Evolutionary conservation across 257 asterid species (phyloP), one percentile per base, ranked within the genome.

Genomic region (Craterostigma plantagineum): DNA sequence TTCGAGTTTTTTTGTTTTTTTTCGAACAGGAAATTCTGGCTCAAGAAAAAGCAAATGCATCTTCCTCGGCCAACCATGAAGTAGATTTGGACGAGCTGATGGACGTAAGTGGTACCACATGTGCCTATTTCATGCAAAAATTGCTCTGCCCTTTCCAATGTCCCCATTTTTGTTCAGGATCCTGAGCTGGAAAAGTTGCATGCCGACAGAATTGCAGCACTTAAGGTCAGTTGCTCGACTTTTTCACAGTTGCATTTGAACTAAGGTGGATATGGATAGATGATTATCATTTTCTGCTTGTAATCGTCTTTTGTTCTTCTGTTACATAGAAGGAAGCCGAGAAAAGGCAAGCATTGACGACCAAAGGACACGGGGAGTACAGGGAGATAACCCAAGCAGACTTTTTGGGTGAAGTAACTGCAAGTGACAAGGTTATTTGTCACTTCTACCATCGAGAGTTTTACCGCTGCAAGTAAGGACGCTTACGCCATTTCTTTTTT

Each of bases 141-240:
- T 23, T 23, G 30, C 30, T 6, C 30, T 23, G n/a, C 30, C 30
- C 2, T 23, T 23, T 23, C 30, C 6, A 2, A 23, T 23, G 30
- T 23, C 30, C n/a, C 30, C 30, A 23, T 23, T 23, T 23, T 2
- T 23, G 30, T 23, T 0, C 68, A 90, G 94, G 95, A 90, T 63
- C 99, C 99, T 18, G 94, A 83, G 68, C 87, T 90, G 65, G 99
- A 90, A 69, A 79, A 70, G 56, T 62, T 90, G 75, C 99, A 83
- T n/a, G 92, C 99, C n/a, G 94, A 83, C 60, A 68, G 96, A 81
- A 79, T 90, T 54, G 87, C 92, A 3, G 53, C 94, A 57, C 92
- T 90, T 59, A 84, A 80, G 94, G 99, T 90, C 50, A 52, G 63
- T 43, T 39, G 33, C 61, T 36, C 2, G 1, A 59, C 57, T 48